Evolutionary conservation across 2,329 filamentous ascomycete species (phyloP).

Genomic region (Phaeosphaeria sp.): DNA sequence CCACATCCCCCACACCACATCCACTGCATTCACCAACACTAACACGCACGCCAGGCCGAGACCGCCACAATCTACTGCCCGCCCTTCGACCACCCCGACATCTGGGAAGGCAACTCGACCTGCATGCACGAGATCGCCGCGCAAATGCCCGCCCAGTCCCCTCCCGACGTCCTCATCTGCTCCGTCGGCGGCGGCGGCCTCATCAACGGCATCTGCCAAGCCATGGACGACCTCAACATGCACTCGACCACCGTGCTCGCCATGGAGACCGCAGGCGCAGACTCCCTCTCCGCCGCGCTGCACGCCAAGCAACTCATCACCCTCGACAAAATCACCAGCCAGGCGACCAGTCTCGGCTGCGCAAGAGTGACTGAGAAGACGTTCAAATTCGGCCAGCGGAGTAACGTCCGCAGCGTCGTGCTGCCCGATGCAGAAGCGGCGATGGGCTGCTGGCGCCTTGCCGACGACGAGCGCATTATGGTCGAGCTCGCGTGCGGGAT

Average conservation of each 20-base stretch:
- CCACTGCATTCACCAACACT: background rate
- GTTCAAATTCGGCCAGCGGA: conserved; percentile 67
- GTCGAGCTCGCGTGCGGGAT: conserved; percentile 89
- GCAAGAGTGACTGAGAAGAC: conserved; percentile 71
- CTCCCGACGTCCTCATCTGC: conserved; percentile 75
- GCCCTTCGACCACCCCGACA: conserved; percentile 72
- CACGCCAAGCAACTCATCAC: conserved; percentile 64
- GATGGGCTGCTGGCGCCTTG: conserved; percentile 75
- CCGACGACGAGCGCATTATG: conserved; percentile 80
- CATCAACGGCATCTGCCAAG: conserved; percentile 76
- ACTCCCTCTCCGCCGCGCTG: conserved; percentile 71
- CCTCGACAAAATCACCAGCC: conserved; percentile 74
- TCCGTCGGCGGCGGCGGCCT: conserved; percentile 82
- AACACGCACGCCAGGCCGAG: conserved; percentile 37
- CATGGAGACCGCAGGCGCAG: conserved; percentile 77
- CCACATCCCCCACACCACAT: background rate
- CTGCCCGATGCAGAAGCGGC: conserved; percentile 80
- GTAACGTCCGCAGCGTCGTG: conserved; percentile 66
- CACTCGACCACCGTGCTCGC: conserved; percentile 64
- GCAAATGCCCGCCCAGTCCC: conserved; percentile 51
- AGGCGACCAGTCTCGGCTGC: conserved; percentile 78
- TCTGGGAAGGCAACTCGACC: conserved; percentile 71
- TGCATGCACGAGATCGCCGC: conserved; percentile 61
- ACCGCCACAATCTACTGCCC: conserved; percentile 65
- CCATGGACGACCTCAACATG: conserved; percentile 60